These are phyloP conservation scores for Naegleria fowleri DNA, from an alignment of 208 protist genomes.

Conservation along the genomic window DNA sequence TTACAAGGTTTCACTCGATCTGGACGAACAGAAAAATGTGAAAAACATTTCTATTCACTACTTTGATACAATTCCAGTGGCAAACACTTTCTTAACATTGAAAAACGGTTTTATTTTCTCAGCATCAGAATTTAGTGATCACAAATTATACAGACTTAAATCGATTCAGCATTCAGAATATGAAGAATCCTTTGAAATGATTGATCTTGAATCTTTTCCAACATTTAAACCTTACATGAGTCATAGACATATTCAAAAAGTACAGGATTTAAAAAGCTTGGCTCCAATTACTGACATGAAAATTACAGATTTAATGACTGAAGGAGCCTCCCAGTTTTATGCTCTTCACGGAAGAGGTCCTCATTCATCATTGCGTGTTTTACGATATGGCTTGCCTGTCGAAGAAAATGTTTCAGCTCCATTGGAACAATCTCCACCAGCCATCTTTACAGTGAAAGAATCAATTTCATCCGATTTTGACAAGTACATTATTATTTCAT, in stretches of 20 bases:
- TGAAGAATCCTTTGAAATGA: constrained; percentile 6
- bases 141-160: constrained; percentile 83
- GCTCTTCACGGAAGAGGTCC: constrained; percentile 61
- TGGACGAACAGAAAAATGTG: constrained; percentile 32
- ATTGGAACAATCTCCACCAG: constrained; percentile 38
- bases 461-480: constrained; percentile 36
- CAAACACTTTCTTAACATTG: constrained; percentile 78
- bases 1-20: constrained; percentile 81
- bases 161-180: constrained; percentile 62
- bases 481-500: constrained; percentile 80
- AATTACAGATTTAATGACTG: constrained; percentile 52
- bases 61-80: constrained; percentile 93
- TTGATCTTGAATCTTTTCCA: background rate
- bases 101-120: constrained; percentile 89
- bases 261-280: constrained; percentile 61
- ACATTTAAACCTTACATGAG: background rate
- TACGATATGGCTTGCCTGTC: constrained; percentile 72
- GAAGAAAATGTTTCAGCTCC: constrained; percentile 56
- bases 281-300: constrained; percentile 64
- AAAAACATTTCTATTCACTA: constrained; percentile 72
- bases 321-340: constrained; percentile 62
- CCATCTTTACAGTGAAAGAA: constrained; percentile 54
- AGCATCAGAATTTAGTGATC: constrained; percentile 87
- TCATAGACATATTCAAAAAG: background rate
- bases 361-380: constrained; percentile 57